These are phyloP conservation scores for Phytophthora meadii DNA, from an alignment of 352 stramenopile species.

Conservation along the genomic window DNA sequence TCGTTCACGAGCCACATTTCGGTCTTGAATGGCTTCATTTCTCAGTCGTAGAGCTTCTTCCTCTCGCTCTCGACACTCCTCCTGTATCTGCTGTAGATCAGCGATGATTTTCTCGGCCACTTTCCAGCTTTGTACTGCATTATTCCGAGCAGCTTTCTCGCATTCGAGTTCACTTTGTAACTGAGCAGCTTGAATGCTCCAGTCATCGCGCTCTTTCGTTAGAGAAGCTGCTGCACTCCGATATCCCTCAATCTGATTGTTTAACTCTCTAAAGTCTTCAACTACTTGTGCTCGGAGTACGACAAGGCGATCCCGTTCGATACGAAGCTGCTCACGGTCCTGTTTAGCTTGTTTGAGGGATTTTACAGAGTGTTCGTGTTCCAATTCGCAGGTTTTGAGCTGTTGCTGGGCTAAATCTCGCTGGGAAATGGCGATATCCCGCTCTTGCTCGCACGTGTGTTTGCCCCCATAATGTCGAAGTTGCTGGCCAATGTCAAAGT, in stretches of 20 bases:
- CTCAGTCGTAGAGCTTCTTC: constrained; percentile 54
- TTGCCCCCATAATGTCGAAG: constrained; percentile 67
- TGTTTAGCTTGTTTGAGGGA: constrained; percentile 49
- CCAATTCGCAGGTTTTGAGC: constrained; percentile 38
- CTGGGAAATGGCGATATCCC: constrained; percentile 62
- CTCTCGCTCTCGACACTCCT: constrained; percentile 53
- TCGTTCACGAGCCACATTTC: constrained; percentile 48
- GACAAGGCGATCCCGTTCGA: constrained; percentile 56
- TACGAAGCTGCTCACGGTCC: constrained; percentile 56
- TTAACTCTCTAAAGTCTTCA: constrained; percentile 19
- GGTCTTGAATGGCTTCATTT: constrained; percentile 59
- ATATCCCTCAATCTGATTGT: constrained; percentile 26
- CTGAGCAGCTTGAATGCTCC: constrained; percentile 38
- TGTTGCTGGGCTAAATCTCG: constrained; percentile 52
- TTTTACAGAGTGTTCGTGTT: constrained; percentile 42
- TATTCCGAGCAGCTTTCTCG: constrained; percentile 46
- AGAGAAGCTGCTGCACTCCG: constrained; percentile 11
- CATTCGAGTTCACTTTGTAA: constrained; percentile 36
- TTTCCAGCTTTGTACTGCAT: constrained; percentile 61
- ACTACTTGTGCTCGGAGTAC: constrained; percentile 24
- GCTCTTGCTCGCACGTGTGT: constrained; percentile 64
- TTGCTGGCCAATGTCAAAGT: constrained; percentile 60
- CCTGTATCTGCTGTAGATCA: constrained; percentile 48
- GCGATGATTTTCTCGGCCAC: constrained; percentile 46
- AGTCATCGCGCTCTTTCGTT: constrained; percentile 32